Evolutionary conservation across 192 early-diverging fungal genomes (phyloP).

Genomic region (Chytriomyces sp.): DNA sequence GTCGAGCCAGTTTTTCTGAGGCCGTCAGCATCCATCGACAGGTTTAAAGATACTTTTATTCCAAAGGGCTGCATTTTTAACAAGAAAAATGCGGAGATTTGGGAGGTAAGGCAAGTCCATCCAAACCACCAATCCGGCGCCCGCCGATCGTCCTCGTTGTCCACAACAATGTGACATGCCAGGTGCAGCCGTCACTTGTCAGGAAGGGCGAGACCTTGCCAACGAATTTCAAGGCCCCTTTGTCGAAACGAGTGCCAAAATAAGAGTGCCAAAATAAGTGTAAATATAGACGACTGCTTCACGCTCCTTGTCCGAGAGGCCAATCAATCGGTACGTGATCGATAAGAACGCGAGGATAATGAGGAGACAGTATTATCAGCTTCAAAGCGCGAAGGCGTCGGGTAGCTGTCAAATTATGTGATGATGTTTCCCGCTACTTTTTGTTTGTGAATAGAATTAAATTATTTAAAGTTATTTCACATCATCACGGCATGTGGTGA

Average conservation of each 20-base stretch:
- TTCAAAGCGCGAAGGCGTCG: too few relatives aligned
- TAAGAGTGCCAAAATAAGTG: too few relatives aligned
- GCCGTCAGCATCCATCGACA: slow-evolving; percentile 62
- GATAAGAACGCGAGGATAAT: background rate
- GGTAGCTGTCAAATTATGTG: too few relatives aligned
- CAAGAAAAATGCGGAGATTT: too few relatives aligned
- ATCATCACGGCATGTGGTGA: too few relatives aligned
- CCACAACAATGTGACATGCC: slow-evolving; percentile 79
- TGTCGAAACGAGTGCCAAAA: slow-evolving; percentile 84
- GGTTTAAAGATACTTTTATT: too few relatives aligned
- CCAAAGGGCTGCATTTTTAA: too few relatives aligned
- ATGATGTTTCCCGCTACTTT: too few relatives aligned
- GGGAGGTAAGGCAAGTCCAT: slow-evolving; percentile 66
- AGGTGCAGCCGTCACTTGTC: slow-evolving; percentile 48
- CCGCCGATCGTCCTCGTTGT: slow-evolving; percentile 75
- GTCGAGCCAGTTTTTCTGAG: slow-evolving; percentile 67
- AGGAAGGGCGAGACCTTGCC: slow-evolving; percentile 78
- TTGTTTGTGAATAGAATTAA: too few relatives aligned
- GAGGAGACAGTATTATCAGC: too few relatives aligned
- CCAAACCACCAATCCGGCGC: slow-evolving; percentile 15
- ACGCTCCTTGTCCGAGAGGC: slow-evolving; percentile 70
- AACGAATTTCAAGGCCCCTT: slow-evolving; percentile 69
- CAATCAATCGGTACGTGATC: background rate
- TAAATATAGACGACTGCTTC: slow-evolving; percentile 88
- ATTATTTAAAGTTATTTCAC: too few relatives aligned